A percentile compares a stretch with the other conserved stretches of the same genome.
Evolutionary conservation across 768 basidiomycete species (phyloP).

Genomic region (Tulasnella sp.): DNA sequence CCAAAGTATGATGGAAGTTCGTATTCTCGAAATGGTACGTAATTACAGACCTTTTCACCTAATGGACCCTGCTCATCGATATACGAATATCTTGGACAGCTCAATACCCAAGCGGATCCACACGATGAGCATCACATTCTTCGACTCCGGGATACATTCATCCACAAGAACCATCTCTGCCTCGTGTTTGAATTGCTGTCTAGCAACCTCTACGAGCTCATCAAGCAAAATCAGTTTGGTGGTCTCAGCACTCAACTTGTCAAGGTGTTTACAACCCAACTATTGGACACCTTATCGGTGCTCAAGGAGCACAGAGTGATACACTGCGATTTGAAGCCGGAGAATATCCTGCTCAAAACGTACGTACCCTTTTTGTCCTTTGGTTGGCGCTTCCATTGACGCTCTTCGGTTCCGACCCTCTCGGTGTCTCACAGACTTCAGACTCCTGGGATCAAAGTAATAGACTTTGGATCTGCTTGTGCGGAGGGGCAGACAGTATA

Average conservation of each 20-base stretch:
- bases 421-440: slow-evolving; percentile 48
- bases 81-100: slow-evolving; percentile 32
- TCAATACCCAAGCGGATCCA: slow-evolving; percentile 90
- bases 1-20: slow-evolving; percentile 99
- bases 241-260: slow-evolving; percentile 93
- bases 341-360: slow-evolving; percentile 96
- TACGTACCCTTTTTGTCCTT: slow-evolving; percentile 29
- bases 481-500: slow-evolving; percentile 99
- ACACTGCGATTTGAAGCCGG: slow-evolving; percentile 97
- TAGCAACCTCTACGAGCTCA: slow-evolving; percentile 95
- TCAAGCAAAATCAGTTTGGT: slow-evolving; percentile 99
- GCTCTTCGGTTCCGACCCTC: no score
- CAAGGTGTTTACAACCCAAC: slow-evolving; percentile 94
- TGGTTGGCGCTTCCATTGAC: slow-evolving; percentile 3
- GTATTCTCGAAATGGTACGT: slow-evolving; percentile 86
- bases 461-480: slow-evolving; percentile 98
- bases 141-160: slow-evolving; percentile 88
- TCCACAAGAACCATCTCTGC: slow-evolving; percentile 90
- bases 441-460: slow-evolving; percentile 96
- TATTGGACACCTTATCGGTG: slow-evolving; percentile 82
- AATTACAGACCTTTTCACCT: neutral
- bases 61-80: neutral
- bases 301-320: slow-evolving; percentile 93
- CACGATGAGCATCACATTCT: slow-evolving; percentile 94
- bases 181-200: slow-evolving; percentile 95